A percentile compares a stretch with the other conserved stretches of the same genome.
phyloP scores from a whole-genome alignment of 1,284 basidiomycete species.

The Heterobasidion parviporum region DNA sequence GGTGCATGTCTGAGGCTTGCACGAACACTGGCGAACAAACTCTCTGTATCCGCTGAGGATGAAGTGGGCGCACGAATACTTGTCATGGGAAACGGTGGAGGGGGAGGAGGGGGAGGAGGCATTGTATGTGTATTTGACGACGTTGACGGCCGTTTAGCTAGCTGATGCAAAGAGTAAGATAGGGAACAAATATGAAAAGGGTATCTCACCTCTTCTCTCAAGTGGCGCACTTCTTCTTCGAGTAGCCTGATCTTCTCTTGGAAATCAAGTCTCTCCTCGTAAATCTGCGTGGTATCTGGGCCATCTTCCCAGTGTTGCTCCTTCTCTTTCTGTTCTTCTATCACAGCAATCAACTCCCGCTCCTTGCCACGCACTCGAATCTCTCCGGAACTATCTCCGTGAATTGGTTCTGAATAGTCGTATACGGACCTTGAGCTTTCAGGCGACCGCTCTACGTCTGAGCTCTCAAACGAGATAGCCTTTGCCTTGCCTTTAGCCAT shows the following conservation, averaged over 20 bases:
- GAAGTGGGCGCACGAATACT: constrained; percentile 2
- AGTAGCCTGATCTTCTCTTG: constrained; percentile 56
- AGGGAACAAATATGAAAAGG: neutral
- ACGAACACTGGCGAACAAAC: constrained; percentile 47
- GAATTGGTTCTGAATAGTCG: constrained; percentile 4
- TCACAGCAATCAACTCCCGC: constrained; percentile 44
- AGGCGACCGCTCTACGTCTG: neutral
- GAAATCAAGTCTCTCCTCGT: constrained; percentile 39
- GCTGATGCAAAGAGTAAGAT: constrained; percentile 22
- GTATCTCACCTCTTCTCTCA: constrained; percentile 53
- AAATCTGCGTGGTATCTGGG: constrained; percentile 13
- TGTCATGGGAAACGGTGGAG: constrained; percentile 4
- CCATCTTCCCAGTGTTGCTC: constrained; percentile 28
- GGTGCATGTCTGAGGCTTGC: constrained; percentile 54
- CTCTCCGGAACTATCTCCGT: constrained; percentile 32
- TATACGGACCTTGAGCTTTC: constrained; percentile 18
- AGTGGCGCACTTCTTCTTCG: constrained; percentile 54
- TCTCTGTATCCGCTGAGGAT: constrained; percentile 22
- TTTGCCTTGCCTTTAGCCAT: constrained; percentile 43
- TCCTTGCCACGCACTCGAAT: constrained; percentile 49
- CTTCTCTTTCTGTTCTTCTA: constrained; percentile 40
- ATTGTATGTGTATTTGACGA: constrained; percentile 12
- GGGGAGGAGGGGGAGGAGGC: constrained; percentile 41
- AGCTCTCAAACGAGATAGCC: constrained; percentile 14
- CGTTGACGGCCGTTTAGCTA: constrained; percentile 33